Percentiles rank a stretch among this genome's conserved stretches.
Conservation (phyloP, 1,284 basidiomycete genomes). For the Mycena citricolor region DNA sequence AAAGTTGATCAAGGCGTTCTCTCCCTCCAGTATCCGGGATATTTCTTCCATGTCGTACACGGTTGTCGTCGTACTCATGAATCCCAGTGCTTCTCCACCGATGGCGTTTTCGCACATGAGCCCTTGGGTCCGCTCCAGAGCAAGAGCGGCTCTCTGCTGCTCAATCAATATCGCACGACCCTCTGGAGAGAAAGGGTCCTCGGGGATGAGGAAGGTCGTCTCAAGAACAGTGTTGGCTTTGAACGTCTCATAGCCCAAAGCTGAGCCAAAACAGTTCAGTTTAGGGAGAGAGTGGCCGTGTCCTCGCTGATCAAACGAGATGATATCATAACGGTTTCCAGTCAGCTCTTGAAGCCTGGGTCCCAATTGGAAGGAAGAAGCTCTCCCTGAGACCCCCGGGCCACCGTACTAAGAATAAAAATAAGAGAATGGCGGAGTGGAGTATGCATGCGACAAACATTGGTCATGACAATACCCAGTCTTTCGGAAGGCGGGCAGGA, state of each 20-base stretch:
- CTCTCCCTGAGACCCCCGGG: conserved; percentile 13
- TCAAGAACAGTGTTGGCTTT: conserved; percentile 23
- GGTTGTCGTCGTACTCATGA: conserved; percentile 22
- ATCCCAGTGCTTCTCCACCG: conserved; percentile 16
- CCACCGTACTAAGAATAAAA: conserved; percentile 16
- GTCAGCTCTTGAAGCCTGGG: conserved; percentile 12
- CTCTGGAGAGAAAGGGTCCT: conserved; percentile 17
- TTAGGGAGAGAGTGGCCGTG: conserved; percentile 16
- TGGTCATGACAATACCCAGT: conserved; percentile 20
- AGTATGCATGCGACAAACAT: conserved; percentile 5
- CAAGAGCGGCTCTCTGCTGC: conserved; percentile 22
- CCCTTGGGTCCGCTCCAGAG: conserved; percentile 15
- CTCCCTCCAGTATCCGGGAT: conserved; percentile 15
- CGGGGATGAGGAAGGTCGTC: conserved; percentile 19
- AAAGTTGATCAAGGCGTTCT: conserved; percentile 20
- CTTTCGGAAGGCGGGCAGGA: conserved; percentile 17
- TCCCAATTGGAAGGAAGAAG: conserved; percentile 10
- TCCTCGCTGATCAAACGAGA: conserved; percentile 23
- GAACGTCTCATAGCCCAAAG: conserved; percentile 16
- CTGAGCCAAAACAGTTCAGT: conserved; percentile 19
- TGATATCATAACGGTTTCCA: conserved; percentile 22
- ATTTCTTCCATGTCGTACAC: conserved; percentile 24
- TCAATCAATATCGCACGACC: conserved; percentile 19
- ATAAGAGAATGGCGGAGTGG: neutral
- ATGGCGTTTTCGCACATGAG: conserved; percentile 15